A percentile compares a stretch with the other conserved stretches of the same genome.
phyloP scores from a whole-genome alignment of 2,329 filamentous ascomycete genomes.

The Clonostachys byssicola region DNA sequence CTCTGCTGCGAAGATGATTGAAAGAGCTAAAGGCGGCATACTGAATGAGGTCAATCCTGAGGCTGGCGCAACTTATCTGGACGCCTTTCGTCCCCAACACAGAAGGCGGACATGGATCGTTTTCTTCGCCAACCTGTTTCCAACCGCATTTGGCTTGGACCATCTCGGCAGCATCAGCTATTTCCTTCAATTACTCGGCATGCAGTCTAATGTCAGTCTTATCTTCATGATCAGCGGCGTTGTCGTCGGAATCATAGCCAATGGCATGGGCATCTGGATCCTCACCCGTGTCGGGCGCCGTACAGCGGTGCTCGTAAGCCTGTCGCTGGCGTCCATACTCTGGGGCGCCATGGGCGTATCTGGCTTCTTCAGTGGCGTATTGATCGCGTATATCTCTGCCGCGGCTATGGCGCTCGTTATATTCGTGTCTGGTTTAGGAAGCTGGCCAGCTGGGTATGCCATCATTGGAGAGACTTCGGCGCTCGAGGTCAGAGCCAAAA shows the following conservation, averaged over 20 bases:
- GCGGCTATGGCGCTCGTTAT: conserved; percentile 5
- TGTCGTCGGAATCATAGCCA: conserved; percentile 35
- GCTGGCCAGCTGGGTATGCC: conserved; percentile 34
- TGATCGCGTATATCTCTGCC: neutral
- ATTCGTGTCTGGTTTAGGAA: conserved; percentile 32
- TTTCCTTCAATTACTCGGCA: conserved; percentile 25
- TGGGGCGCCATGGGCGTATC: conserved; percentile 43
- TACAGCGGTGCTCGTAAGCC: conserved; percentile 24
- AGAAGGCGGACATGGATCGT: conserved; percentile 33
- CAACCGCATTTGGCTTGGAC: conserved; percentile 37
- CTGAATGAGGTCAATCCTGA: conserved; percentile 26
- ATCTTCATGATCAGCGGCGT: conserved; percentile 41
- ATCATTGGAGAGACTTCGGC: conserved; percentile 24
- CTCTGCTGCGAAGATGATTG: conserved; percentile 3
- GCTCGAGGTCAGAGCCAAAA: conserved; percentile 10
- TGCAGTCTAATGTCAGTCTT: conserved; percentile 22
- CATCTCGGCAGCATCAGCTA: conserved; percentile 37
- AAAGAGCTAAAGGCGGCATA: conserved; percentile 22
- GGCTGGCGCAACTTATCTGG: conserved; percentile 37
- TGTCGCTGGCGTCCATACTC: conserved; percentile 22
- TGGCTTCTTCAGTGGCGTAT: conserved; percentile 13
- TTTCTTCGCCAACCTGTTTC: conserved; percentile 33
- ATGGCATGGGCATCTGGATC: conserved; percentile 35
- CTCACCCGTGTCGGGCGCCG: conserved; percentile 33
- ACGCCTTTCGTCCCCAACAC: conserved; percentile 38